These are phyloP conservation scores for Hypsizygus marmoreus DNA, from an alignment of 768 basidiomycete genomes.

Conservation along the genomic window DNA sequence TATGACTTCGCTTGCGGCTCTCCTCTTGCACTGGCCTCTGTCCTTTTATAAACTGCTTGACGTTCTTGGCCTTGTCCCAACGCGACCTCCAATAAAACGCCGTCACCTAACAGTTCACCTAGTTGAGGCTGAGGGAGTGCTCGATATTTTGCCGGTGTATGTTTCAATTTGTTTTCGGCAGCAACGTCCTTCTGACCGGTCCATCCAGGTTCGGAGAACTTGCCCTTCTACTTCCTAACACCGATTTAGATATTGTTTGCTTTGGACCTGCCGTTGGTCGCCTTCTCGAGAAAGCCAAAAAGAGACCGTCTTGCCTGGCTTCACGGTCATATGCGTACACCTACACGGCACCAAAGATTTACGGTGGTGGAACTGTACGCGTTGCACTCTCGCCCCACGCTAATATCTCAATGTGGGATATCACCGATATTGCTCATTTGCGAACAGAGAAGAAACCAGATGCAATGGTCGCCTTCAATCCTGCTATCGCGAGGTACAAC, in stretches of 20 bases:
- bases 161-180: conserved; percentile 13
- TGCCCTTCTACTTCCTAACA: conserved; percentile 44
- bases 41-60: conserved; percentile 39
- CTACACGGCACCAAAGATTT: conserved; percentile 38
- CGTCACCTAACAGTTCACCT: conserved; percentile 35
- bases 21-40: conserved; percentile 47
- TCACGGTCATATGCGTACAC: conserved; percentile 25
- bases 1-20: conserved; percentile 41
- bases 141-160: conserved; percentile 41
- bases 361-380: conserved; percentile 39
- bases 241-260: conserved; percentile 44
- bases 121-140: conserved; percentile 40
- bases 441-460: conserved; percentile 32
- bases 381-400: conserved; percentile 32
- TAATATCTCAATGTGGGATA: conserved; percentile 15
- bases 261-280: conserved; percentile 36
- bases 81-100: conserved; percentile 23
- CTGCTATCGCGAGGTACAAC: conserved; percentile 36
- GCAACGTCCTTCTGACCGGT: background rate
- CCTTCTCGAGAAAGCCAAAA: conserved; percentile 31
- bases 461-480: conserved; percentile 43
- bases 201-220: conserved; percentile 44
- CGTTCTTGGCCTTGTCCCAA: conserved; percentile 31
- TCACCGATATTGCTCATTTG: conserved; percentile 4
- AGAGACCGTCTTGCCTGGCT: conserved; percentile 27